Evolutionary conservation across 2,329 filamentous ascomycete genomes (phyloP).

Genomic region (Cytospora mali): DNA sequence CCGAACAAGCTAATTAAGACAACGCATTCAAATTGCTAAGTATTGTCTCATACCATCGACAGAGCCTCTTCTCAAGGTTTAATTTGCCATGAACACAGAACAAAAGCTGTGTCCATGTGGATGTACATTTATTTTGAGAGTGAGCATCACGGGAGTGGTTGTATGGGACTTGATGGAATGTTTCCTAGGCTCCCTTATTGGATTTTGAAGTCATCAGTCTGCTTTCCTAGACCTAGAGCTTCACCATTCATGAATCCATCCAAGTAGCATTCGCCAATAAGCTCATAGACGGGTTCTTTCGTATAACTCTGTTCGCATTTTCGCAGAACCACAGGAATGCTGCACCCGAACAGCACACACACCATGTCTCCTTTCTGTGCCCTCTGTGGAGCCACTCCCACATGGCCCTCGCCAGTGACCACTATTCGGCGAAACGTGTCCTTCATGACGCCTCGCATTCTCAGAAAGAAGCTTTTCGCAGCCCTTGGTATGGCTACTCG

Average conservation of each 20-base stretch:
- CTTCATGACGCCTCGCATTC: conserved; percentile 12
- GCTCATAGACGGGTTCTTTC: neutral
- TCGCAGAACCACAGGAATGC: conserved; percentile 10
- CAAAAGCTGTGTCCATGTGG: too few relatives aligned
- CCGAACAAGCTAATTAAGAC: too few relatives aligned
- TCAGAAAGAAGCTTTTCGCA: conserved; percentile 8
- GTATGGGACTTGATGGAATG: neutral
- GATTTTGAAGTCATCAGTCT: conserved; percentile 1
- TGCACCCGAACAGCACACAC: conserved; percentile 20
- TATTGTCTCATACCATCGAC: too few relatives aligned
- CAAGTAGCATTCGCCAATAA: conserved; percentile 22
- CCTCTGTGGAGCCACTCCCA: conserved; percentile 11
- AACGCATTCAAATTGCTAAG: too few relatives aligned
- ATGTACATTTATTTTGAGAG: too few relatives aligned
- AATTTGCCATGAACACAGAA: too few relatives aligned
- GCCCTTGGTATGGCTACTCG: neutral
- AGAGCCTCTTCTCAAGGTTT: too few relatives aligned
- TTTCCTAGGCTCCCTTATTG: neutral
- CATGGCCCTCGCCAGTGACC: conserved; percentile 5
- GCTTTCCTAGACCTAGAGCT: conserved; percentile 1
- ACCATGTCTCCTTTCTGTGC: conserved; percentile 19
- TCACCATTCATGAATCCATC: conserved; percentile 21
- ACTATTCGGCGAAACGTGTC: conserved; percentile 7
- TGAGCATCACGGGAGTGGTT: too few relatives aligned
- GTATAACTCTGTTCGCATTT: neutral